Percentiles rank a stretch among this genome's conserved stretches.
These are phyloP conservation scores for Laburnicola sp. DNA, from an alignment of 2,329 filamentous ascomycete genomes.

Conservation along the genomic window DNA sequence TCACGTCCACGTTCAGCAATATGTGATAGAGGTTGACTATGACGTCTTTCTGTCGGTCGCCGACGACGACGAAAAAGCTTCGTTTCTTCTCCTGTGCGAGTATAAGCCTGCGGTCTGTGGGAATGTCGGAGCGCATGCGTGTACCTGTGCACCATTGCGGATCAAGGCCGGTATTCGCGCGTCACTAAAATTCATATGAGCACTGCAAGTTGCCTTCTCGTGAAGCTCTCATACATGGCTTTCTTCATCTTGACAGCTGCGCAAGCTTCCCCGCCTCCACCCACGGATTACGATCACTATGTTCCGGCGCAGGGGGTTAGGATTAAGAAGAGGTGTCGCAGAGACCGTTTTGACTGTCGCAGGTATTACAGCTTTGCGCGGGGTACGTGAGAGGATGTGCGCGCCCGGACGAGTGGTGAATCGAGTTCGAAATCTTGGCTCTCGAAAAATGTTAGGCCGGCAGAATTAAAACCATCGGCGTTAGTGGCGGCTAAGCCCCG, in stretches of 20 bases:
- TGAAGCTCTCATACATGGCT: constrained; percentile 35
- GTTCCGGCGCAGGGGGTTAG: not conserved
- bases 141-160: constrained; percentile 45
- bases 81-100: constrained; percentile 78
- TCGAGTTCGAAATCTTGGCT: constrained; percentile 19
- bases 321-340: constrained; percentile 12
- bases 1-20: constrained; percentile 84
- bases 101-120: constrained; percentile 12
- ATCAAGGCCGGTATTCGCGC: constrained; percentile 47
- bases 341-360: constrained; percentile 6
- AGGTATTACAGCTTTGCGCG: not conserved
- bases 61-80: constrained; percentile 96
- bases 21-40: constrained; percentile 96
- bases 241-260: constrained; percentile 44
- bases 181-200: constrained; percentile 35
- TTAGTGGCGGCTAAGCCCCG: too few relatives aligned
- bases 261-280: constrained; percentile 38
- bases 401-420: constrained; percentile 3
- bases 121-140: not conserved
- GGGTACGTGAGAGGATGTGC: constrained; percentile 5
- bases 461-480: constrained; percentile 1
- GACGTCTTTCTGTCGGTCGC: constrained; percentile 91
- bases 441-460: constrained; percentile 17
- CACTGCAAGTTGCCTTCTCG: not conserved
- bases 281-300: not conserved